Evolutionary conservation across 2,329 filamentous ascomycete genomes (phyloP), one percentile per base, ranked within the genome.

Genomic region (Dendryphion nanum): DNA sequence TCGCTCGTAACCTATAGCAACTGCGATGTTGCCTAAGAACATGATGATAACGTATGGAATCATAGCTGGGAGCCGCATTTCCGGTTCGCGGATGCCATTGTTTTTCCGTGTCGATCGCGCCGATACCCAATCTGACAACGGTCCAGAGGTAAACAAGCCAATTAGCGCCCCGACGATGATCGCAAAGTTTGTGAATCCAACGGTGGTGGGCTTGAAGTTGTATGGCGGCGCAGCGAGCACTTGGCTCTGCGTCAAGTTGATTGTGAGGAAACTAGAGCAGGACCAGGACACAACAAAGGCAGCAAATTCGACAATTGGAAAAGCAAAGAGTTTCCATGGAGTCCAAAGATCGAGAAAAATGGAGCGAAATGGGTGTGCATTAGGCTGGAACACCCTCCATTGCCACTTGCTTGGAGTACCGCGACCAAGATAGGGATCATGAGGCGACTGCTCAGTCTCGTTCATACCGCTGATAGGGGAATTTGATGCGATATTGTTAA

Each of bases 221-320:
- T 81, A 81, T 0, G 77, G 77, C 1, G 77, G 76, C 0, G 68
- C 69, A 2, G 73, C 71, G 41, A 81, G 77, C 10, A 68, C 72
- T 55, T 79, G 75, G 6, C 68, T 71, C 42, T 65, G 76, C 0
- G 78, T 82, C n/a, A 83, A 66, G 59, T 83, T 83, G 51, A 83
- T 52, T 3, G 74, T 76, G 32, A 84, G 63, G 61, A 82, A 81
- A 16, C 65, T 72, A 29, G 70, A 76, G 38, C 77, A 78, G 6
- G 70, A 71, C 77, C 78, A 83, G 17, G 74, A 78, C 5, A 82
- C 77, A 18, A 81, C 73, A 48, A 84, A 83, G 13, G 77, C 72
- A 1, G 80, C 70, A 40, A 81, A 79, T 45, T 82, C 73, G 29
- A 83, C 75, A 40, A 84, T 83, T 0, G 81, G 81, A 57, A 79